Base-by-base conservation (phyloP, 2,329 filamentous ascomycete species). In the Xylogone sp. region DNA sequence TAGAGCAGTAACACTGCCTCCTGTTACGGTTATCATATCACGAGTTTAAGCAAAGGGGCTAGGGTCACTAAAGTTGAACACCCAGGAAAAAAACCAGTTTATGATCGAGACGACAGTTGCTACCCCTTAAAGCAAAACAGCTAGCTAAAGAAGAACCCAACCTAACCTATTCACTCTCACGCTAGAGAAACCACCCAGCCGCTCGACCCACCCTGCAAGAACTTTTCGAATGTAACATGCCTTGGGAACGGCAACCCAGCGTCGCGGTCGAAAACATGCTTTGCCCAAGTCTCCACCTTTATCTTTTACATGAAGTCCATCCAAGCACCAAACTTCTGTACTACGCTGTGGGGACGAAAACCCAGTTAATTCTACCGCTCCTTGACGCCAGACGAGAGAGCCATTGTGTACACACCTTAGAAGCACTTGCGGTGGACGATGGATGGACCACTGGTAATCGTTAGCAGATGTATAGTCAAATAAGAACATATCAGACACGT, bases 361-460 rank as follows among this genome's bases (percentile, higher is more conserved):
- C 24, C 24, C 24, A 27, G 24, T 27, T 27, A 27, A 27, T 27
- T 27, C 24, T 27, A 27, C 24, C 24, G 24, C 24, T 27, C 24
- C 24, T 27, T 27, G 24, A 27, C 24, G 24, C 24, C 24, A 27
- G 24, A 27, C 10, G 24, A 27, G 24, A 27, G 24, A 27, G 24
- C 24, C 24, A 27, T 27, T 27, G 24, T 27, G 24, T 27, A 27
- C 24, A 27, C 24, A 27, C 24, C 87, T 96, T 96, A 97, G 88
- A 97, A 97, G 90, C 93, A 97, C 90, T 97, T 97, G 87, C 92
- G 90, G 88, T 97, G 93, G 70, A 97, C 93, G 73, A 97, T 97
- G 71, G 92, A 97, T 69, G 93, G 94, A 80, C 93, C 93, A 77
- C 88, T 94, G 94, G 87, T 97, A 97, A 84, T 97, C 93, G 42